Conservation (phyloP, 2,329 filamentous ascomycete species). For the Cladosporium cucumerinum region DNA sequence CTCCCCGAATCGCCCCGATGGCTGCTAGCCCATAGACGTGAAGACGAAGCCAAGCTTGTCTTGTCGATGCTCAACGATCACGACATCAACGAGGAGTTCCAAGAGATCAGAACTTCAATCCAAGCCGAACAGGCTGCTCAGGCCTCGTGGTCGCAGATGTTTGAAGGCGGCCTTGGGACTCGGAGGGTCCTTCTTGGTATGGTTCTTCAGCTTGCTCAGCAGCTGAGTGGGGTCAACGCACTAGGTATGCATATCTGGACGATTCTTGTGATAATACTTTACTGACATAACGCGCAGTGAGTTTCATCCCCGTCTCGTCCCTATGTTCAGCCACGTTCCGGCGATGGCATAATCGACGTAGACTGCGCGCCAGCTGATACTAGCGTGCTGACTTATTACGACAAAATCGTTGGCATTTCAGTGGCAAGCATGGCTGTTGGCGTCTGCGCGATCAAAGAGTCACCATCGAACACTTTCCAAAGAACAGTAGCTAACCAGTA, state of each 20-base stretch:
- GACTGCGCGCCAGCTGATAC: too few relatives aligned
- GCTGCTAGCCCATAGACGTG: conserved; percentile 24
- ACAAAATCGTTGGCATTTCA: too few relatives aligned
- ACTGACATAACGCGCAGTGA: background rate
- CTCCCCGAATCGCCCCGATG: conserved; percentile 23
- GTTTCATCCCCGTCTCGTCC: too few relatives aligned
- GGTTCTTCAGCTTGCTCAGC: conserved; percentile 43
- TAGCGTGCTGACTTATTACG: too few relatives aligned
- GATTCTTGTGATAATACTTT: background rate
- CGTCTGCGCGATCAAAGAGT: background rate
- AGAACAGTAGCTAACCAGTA: background rate
- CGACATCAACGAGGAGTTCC: conserved; percentile 23
- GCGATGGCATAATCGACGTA: too few relatives aligned
- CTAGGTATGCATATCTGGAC: conserved; percentile 3
- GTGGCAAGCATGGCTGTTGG: too few relatives aligned
- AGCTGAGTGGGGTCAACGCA: conserved; percentile 53
- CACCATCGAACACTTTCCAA: background rate
- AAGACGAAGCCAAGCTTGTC: conserved; percentile 22
- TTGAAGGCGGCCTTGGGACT: conserved; percentile 23
- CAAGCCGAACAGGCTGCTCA: conserved; percentile 26
- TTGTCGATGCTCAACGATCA: conserved; percentile 21
- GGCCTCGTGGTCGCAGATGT: conserved; percentile 25
- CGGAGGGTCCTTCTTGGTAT: conserved; percentile 25
- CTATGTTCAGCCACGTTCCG: too few relatives aligned
- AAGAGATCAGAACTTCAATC: conserved; percentile 22